Evolutionary conservation across 2,329 filamentous ascomycete genomes (phyloP).

Genomic region (Fusarium sp.): DNA sequence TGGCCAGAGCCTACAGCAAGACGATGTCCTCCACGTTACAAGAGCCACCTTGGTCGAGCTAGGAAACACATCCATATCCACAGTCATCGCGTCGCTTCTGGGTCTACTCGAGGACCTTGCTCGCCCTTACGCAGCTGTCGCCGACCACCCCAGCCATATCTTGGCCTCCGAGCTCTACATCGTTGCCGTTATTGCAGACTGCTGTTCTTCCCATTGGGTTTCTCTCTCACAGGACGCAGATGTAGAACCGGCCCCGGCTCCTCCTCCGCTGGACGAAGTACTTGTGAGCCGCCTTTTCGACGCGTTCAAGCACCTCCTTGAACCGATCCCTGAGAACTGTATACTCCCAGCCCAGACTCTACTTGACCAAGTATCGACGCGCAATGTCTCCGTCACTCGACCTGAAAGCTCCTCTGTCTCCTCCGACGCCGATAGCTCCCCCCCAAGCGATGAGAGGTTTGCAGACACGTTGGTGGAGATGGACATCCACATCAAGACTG

Average conservation of each 20-base stretch:
- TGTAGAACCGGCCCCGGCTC: constrained; percentile 34
- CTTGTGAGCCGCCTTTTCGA: constrained; percentile 66
- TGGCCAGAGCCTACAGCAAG: constrained; percentile 64
- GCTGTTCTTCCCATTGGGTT: constrained; percentile 69
- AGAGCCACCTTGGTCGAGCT: constrained; percentile 69
- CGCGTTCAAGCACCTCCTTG: constrained; percentile 63
- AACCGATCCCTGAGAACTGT: constrained; percentile 67
- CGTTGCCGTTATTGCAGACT: constrained; percentile 70
- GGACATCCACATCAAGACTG: constrained; percentile 63
- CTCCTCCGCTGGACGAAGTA: constrained; percentile 57
- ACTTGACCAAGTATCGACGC: constrained; percentile 60
- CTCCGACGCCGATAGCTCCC: constrained; percentile 25
- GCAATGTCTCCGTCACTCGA: constrained; percentile 49
- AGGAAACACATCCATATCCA: constrained; percentile 61
- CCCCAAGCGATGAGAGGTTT: constrained; percentile 36
- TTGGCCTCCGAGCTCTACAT: constrained; percentile 72
- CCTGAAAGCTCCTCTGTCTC: constrained; percentile 26
- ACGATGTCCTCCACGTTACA: constrained; percentile 69
- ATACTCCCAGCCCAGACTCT: constrained; percentile 65
- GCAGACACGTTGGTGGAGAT: constrained; percentile 55
- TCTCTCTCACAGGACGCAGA: constrained; percentile 47
- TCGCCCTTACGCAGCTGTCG: constrained; percentile 61
- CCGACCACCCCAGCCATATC: constrained; percentile 66
- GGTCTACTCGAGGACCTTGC: constrained; percentile 67
- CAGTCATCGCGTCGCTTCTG: constrained; percentile 66